These are phyloP conservation scores for Brassica balearica DNA, from an alignment of 441 rosid species.

Conservation along the genomic window DNA sequence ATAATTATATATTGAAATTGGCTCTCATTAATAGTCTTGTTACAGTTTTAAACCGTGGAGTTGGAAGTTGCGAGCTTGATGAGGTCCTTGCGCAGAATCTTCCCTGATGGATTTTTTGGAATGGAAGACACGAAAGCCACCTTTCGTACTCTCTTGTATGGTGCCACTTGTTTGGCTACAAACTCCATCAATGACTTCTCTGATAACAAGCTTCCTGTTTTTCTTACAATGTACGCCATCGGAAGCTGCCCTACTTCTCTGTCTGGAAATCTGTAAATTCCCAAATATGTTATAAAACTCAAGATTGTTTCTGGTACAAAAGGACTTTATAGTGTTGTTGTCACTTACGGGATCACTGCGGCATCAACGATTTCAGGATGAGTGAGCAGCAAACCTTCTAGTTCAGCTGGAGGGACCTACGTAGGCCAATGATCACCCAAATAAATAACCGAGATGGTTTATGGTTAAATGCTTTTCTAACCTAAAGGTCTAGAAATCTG, in stretches of 20 bases:
- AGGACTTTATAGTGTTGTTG: background rate
- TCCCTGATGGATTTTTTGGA: slow-evolving; percentile 93
- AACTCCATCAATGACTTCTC: slow-evolving; percentile 66
- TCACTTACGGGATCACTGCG: slow-evolving; percentile 88
- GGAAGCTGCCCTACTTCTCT: slow-evolving; percentile 83
- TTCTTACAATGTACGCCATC: slow-evolving; percentile 80
- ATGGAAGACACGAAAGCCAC: slow-evolving; percentile 70
- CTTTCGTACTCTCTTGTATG: slow-evolving; percentile 80
- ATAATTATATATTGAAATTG: background rate
- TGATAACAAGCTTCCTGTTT: slow-evolving; percentile 57
- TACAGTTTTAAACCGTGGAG: background rate
- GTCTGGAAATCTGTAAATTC: slow-evolving; percentile 69
- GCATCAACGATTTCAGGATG: slow-evolving; percentile 78
- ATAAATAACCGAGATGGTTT: background rate
- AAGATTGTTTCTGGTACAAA: background rate
- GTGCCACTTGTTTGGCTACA: slow-evolving; percentile 80
- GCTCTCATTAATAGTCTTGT: background rate
- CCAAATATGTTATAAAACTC: background rate
- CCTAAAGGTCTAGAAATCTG: background rate
- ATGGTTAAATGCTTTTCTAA: background rate
- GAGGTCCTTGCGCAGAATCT: slow-evolving; percentile 91
- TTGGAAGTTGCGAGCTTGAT: slow-evolving; percentile 65
- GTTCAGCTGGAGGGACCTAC: slow-evolving; percentile 93
- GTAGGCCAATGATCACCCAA: slow-evolving; percentile 36
- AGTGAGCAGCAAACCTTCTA: slow-evolving; percentile 79